Conservation (phyloP, 495 filamentous ascomycete genomes). For the Melanomma pulvis-pyrius region DNA sequence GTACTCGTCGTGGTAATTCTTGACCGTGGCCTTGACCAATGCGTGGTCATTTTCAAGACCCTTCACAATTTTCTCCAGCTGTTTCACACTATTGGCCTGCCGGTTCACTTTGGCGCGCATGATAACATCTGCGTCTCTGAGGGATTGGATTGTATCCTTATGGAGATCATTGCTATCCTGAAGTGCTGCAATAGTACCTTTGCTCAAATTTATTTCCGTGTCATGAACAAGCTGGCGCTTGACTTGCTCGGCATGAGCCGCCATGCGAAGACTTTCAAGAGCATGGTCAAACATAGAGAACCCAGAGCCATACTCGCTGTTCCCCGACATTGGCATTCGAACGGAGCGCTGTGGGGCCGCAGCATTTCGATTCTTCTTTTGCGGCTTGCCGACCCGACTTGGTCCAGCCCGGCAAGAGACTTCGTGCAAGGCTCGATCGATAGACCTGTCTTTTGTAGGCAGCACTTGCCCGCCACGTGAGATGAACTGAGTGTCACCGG, state of each 20-base stretch:
- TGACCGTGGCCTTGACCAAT: conserved; percentile 13
- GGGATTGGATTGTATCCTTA: not conserved
- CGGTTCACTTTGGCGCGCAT: conserved; percentile 14
- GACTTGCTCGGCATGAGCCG: not conserved
- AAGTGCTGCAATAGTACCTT: conserved; percentile 4
- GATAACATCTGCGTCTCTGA: conserved; percentile 18
- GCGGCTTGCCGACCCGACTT: not conserved
- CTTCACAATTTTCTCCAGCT: conserved; percentile 37
- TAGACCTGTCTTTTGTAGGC: not conserved
- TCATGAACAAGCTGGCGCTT: not conserved
- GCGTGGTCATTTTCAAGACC: conserved; percentile 38
- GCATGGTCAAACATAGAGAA: not conserved
- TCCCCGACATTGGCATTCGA: not conserved
- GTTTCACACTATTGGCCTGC: conserved; percentile 19
- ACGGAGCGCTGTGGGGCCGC: not conserved
- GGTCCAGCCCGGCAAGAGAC: not conserved
- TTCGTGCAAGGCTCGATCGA: not conserved
- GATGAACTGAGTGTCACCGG: not conserved
- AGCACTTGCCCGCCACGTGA: not conserved
- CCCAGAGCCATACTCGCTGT: not conserved
- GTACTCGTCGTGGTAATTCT: not conserved
- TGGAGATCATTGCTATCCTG: conserved; percentile 1
- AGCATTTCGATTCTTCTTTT: conserved; percentile 8
- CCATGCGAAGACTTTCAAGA: not conserved
- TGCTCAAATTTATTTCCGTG: not conserved